A percentile compares a stretch with the other conserved stretches of the same genome.
Evolutionary conservation across 345 rosid genomes (phyloP).

Genomic region (Corymbia maculata): DNA sequence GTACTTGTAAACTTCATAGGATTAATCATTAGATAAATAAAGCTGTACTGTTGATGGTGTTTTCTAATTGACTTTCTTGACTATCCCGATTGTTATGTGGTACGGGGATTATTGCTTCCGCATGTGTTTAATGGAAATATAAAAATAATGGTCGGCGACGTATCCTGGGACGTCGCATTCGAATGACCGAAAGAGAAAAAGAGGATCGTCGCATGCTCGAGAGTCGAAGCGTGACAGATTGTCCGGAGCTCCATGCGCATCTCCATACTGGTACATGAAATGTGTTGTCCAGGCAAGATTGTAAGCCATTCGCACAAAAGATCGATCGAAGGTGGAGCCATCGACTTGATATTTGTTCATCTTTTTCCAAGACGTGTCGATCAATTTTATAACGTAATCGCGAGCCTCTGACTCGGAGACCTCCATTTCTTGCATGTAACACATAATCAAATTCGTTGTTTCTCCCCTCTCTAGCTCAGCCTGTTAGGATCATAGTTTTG

Average conservation of each 20-base stretch:
- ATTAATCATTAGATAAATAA: too few relatives aligned
- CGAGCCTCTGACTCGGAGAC: conserved; percentile 9
- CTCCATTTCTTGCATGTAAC: conserved; percentile 21
- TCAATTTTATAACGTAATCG: conserved; percentile 1
- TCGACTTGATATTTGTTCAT: conserved; percentile 8
- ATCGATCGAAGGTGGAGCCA: neutral
- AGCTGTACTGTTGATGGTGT: too few relatives aligned
- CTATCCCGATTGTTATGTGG: too few relatives aligned
- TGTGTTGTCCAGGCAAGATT: conserved; percentile 19
- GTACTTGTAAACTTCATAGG: too few relatives aligned
- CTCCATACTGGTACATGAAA: conserved; percentile 20
- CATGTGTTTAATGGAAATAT: too few relatives aligned
- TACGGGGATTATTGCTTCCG: too few relatives aligned
- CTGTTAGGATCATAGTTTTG: conserved; percentile 1
- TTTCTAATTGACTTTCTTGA: too few relatives aligned
- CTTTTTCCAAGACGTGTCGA: conserved; percentile 21
- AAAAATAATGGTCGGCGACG: too few relatives aligned
- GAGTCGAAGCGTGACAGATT: too few relatives aligned
- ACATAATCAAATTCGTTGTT: conserved; percentile 7
- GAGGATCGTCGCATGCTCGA: conserved; percentile 17
- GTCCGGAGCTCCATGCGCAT: conserved; percentile 31
- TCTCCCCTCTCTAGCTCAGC: conserved; percentile 28
- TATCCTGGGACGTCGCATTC: too few relatives aligned
- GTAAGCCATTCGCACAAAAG: conserved; percentile 4
- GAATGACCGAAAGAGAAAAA: neutral